Conservation (phyloP, 1,284 basidiomycete species). For the Stereum hirsutum region DNA sequence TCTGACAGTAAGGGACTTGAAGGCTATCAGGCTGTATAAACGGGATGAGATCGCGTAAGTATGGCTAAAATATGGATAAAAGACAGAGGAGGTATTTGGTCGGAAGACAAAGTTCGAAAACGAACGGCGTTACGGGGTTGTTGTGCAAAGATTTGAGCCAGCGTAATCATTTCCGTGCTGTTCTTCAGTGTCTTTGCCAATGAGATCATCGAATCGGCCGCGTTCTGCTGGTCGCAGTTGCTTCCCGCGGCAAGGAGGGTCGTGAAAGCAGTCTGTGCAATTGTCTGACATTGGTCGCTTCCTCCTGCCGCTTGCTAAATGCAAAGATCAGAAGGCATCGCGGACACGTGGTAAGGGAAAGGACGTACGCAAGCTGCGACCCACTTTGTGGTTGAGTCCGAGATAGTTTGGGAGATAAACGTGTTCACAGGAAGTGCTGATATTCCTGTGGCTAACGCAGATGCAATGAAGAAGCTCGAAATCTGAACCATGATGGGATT, state of each 20-base stretch:
- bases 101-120: too few species aligned
- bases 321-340: neutral
- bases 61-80: neutral
- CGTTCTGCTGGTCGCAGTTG: slow-evolving; percentile 53
- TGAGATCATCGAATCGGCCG: slow-evolving; percentile 51
- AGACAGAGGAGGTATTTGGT: neutral
- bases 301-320: slow-evolving; percentile 39
- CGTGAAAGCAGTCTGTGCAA: slow-evolving; percentile 40
- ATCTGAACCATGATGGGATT: slow-evolving; percentile 12
- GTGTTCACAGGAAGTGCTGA: slow-evolving; percentile 21
- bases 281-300: slow-evolving; percentile 38
- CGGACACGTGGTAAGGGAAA: neutral
- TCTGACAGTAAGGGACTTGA: slow-evolving; percentile 29
- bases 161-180: slow-evolving; percentile 43
- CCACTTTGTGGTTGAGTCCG: slow-evolving; percentile 29
- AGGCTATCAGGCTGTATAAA: slow-evolving; percentile 22
- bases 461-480: slow-evolving; percentile 10
- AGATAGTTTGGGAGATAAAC: slow-evolving; percentile 31
- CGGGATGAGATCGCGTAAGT: neutral
- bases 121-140: slow-evolving; percentile 41
- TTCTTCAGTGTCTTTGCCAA: slow-evolving; percentile 49
- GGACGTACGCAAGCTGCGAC: slow-evolving; percentile 27
- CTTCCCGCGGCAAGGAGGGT: slow-evolving; percentile 45
- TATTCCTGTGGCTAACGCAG: slow-evolving; percentile 5
- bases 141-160: slow-evolving; percentile 52